A percentile compares a stretch with the other conserved stretches of the same genome.
Evolutionary conservation across 495 filamentous ascomycete genomes (phyloP).

Genomic region (Parachaetomium inaequale): DNA sequence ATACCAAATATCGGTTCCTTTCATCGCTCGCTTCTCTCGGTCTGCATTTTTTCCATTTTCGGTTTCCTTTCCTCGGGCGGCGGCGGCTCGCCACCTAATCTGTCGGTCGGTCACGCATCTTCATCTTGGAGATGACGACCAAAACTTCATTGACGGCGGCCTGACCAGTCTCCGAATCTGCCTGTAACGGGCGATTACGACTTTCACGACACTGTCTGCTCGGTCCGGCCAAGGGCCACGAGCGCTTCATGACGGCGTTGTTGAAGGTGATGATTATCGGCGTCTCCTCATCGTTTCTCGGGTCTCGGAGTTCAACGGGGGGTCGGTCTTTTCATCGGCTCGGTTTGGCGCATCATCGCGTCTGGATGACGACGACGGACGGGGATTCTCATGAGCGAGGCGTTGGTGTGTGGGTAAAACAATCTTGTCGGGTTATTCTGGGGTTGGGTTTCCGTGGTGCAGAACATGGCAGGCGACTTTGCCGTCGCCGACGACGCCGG

Average conservation of each 20-base stretch:
- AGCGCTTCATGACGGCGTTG: neutral
- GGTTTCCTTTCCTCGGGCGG: neutral
- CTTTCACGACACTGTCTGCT: conserved; percentile 9
- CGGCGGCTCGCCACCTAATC: too few relatives aligned
- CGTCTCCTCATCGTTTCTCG: neutral
- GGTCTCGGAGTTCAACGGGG: conserved; percentile 6
- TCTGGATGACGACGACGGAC: neutral
- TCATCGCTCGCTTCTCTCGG: neutral
- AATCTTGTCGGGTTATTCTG: neutral
- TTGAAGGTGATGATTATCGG: neutral
- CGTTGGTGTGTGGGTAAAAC: neutral
- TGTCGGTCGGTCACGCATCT: neutral
- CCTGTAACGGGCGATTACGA: conserved; percentile 11
- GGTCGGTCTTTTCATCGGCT: neutral
- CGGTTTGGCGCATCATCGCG: neutral
- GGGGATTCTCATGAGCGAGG: conserved; percentile 12
- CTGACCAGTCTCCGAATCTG: neutral
- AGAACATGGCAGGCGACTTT: neutral
- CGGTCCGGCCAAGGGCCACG: neutral
- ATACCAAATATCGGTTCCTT: conserved; percentile 14
- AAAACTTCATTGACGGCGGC: neutral
- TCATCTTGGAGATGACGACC: neutral
- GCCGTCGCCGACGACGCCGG: neutral
- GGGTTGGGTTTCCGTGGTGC: neutral
- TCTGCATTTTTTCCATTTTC: neutral